phyloP scores from a whole-genome alignment of 805 yeast genomes.

The Zygotorulaspora florentina region DNA sequence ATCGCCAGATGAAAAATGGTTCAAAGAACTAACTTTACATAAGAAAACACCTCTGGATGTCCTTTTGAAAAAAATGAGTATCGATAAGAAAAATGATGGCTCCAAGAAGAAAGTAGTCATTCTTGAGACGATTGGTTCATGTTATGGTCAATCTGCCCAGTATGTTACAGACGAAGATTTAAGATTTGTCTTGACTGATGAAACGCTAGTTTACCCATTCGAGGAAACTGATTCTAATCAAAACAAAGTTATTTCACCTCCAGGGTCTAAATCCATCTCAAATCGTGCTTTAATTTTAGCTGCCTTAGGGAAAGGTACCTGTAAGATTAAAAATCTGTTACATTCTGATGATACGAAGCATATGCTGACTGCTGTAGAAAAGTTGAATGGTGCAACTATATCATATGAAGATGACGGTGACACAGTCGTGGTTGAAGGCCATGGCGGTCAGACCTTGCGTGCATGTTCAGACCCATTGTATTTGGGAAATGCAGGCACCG shows the following conservation, averaged over 20 bases:
- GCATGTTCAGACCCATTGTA: conserved; percentile 68
- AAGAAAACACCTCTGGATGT: conserved; percentile 73
- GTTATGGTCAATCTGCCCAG: conserved; percentile 85
- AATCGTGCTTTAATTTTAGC: conserved; percentile 92
- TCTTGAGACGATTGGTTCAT: conserved; percentile 78
- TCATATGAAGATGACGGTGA: conserved; percentile 86
- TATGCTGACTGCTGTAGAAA: conserved; percentile 83
- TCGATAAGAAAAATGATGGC: conserved; percentile 96
- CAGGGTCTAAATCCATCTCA: conserved; percentile 96
- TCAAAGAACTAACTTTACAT: conserved; percentile 63
- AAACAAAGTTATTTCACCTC: conserved; percentile 60
- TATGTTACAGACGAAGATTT: conserved; percentile 76
- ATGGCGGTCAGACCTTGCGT: conserved; percentile 67
- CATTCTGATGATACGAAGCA: conserved; percentile 96
- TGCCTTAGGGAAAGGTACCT: conserved; percentile 82
- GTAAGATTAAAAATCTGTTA: conserved; percentile 75
- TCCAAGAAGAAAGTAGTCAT: conserved; percentile 81
- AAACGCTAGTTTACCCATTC: conserved; percentile 63
- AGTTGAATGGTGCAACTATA: conserved; percentile 76
- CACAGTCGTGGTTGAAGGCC: conserved; percentile 77
- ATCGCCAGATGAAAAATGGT: conserved; percentile 64
- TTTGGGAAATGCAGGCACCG: conserved; percentile 97
- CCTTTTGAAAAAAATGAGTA: conserved; percentile 80
- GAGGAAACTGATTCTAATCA: conserved; percentile 28
- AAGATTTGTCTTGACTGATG: conserved; percentile 78